Conservation (phyloP, 2,329 filamentous ascomycete species). For the Teratosphaeria viscida region DNA sequence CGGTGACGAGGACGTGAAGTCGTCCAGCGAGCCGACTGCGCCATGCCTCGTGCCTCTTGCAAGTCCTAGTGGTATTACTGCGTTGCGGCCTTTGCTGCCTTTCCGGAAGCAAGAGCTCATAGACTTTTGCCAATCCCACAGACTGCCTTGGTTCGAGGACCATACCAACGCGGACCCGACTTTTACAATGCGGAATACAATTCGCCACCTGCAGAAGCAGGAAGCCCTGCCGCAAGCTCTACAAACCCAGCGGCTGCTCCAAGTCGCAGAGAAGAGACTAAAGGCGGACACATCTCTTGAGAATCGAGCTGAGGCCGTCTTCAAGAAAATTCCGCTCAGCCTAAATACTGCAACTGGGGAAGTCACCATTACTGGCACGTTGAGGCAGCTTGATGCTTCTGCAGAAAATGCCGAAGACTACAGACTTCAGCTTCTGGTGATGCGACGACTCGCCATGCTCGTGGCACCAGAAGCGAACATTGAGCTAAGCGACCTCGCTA, state of each 20-base stretch:
- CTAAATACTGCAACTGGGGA: not conserved
- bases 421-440: not conserved
- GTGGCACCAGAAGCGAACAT: not conserved
- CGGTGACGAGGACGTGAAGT: constrained; percentile 40
- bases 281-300: constrained; percentile 36
- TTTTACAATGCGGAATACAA: constrained; percentile 69
- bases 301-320: constrained; percentile 43
- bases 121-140: constrained; percentile 59
- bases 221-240: constrained; percentile 59
- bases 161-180: constrained; percentile 68
- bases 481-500: not conserved
- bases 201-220: constrained; percentile 54
- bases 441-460: constrained; percentile 6
- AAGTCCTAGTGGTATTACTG: constrained; percentile 49
- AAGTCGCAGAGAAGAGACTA: constrained; percentile 46
- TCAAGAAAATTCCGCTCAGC: constrained; percentile 36
- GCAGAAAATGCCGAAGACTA: not conserved
- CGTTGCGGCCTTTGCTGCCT: constrained; percentile 59
- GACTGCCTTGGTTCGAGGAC: constrained; percentile 72
- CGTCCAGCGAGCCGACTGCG: constrained; percentile 18
- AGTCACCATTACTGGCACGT: not conserved
- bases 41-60: not conserved
- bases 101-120: constrained; percentile 66
- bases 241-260: constrained; percentile 52
- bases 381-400: not conserved